A percentile compares a stretch with the other conserved stretches of the same genome.
Conservation (phyloP, 2,329 filamentous ascomycete genomes). For the Graphilbum fragrans region DNA sequence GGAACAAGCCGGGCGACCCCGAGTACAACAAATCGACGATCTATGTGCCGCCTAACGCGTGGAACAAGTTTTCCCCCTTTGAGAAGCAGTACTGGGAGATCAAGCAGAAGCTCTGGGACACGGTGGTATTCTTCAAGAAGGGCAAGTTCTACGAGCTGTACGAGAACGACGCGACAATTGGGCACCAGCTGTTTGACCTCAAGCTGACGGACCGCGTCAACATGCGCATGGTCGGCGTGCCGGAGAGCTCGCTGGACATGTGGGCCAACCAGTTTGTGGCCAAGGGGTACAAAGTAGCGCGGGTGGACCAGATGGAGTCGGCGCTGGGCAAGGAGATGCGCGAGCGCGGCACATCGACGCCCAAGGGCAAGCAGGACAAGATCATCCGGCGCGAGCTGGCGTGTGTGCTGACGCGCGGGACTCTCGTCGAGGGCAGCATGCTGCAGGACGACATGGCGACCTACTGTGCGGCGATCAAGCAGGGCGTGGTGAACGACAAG, state of each 20-base stretch:
- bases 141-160: slow-evolving; percentile 99
- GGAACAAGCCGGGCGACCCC: slow-evolving; percentile 63
- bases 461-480: slow-evolving; percentile 91
- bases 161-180: slow-evolving; percentile 92
- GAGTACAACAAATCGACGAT: slow-evolving; percentile 87
- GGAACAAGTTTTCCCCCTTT: slow-evolving; percentile 77
- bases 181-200: slow-evolving; percentile 91
- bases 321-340: slow-evolving; percentile 96
- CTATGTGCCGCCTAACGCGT: slow-evolving; percentile 75
- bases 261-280: slow-evolving; percentile 99
- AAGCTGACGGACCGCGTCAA: slow-evolving; percentile 98
- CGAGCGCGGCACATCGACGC: slow-evolving; percentile 58
- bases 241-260: slow-evolving; percentile 86
- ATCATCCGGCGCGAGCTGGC: slow-evolving; percentile 85
- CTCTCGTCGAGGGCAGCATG: slow-evolving; percentile 91
- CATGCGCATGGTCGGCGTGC: slow-evolving; percentile 99
- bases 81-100: slow-evolving; percentile 99
- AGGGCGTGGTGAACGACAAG: slow-evolving; percentile 49
- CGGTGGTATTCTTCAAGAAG: slow-evolving; percentile 98
- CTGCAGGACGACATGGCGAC: slow-evolving; percentile 96
- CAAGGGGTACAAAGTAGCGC: slow-evolving; percentile 93
- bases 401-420: slow-evolving; percentile 83
- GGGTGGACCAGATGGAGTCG: slow-evolving; percentile 94
- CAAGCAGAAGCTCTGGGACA: slow-evolving; percentile 96
- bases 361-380: slow-evolving; percentile 69